phyloP scores from a whole-genome alignment of 371 early-diverging fungal genomes.

The Circinella umbellata region DNA sequence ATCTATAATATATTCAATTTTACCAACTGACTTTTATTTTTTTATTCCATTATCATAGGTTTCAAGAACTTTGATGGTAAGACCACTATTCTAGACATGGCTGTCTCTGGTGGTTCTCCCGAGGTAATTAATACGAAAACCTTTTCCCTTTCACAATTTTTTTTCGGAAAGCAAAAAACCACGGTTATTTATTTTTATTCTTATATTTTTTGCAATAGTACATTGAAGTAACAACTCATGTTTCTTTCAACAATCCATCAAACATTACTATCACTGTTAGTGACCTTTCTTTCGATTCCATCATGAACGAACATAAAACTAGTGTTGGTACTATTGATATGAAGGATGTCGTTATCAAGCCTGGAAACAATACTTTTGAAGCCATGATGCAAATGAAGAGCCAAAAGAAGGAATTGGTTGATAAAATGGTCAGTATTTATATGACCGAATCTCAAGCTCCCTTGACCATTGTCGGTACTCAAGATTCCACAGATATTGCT shows the following conservation, averaged over 20 bases:
- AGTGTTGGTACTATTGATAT: slow-evolving; percentile 43
- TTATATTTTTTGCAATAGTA: slow-evolving; percentile 20
- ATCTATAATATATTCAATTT: not conserved
- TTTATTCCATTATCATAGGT: slow-evolving; percentile 20
- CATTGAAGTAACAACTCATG: slow-evolving; percentile 26
- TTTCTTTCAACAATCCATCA: slow-evolving; percentile 46
- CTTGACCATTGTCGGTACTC: slow-evolving; percentile 46
- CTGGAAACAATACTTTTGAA: slow-evolving; percentile 52
- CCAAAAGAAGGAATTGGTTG: slow-evolving; percentile 27
- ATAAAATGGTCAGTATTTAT: slow-evolving; percentile 39
- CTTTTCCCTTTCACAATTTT: slow-evolving; percentile 4
- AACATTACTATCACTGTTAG: slow-evolving; percentile 58
- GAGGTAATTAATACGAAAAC: not conserved
- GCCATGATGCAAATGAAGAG: slow-evolving; percentile 40
- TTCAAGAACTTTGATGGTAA: slow-evolving; percentile 48
- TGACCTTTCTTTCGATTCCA: slow-evolving; percentile 50
- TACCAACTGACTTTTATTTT: not conserved
- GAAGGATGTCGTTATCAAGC: slow-evolving; percentile 44
- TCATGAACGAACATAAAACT: slow-evolving; percentile 34
- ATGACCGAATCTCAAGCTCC: slow-evolving; percentile 46
- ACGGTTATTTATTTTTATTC: slow-evolving; percentile 31
- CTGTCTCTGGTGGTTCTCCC: slow-evolving; percentile 47
- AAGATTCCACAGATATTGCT: slow-evolving; percentile 39
- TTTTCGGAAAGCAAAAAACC: not conserved
- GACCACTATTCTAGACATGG: slow-evolving; percentile 41